Percentiles rank a stretch among this genome's conserved stretches.
Evolutionary conservation across 805 yeast genomes (phyloP).

Genomic region (Wickerhamiella brachini): DNA sequence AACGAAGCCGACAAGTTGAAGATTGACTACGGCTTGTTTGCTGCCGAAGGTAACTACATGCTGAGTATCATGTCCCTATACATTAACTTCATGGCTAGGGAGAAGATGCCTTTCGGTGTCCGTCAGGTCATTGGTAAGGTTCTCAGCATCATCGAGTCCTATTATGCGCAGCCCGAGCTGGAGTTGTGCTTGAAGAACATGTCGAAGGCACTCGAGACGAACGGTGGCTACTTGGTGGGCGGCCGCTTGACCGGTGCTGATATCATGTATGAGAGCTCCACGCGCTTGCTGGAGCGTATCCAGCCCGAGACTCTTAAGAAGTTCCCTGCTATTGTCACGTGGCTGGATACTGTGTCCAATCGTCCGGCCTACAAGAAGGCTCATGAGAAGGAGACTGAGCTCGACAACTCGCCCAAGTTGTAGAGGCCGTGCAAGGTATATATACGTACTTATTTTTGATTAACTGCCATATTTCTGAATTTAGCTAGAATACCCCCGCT

Average conservation of each 20-base stretch:
- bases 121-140: constrained; percentile 28
- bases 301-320: constrained; percentile 1
- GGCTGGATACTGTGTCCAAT: constrained; percentile 9
- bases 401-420: neutral
- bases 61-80: constrained; percentile 31
- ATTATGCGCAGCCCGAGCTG: constrained; percentile 38
- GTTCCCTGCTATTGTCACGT: constrained; percentile 12
- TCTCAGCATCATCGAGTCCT: constrained; percentile 33
- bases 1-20: constrained; percentile 29
- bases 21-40: constrained; percentile 40
- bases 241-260: constrained; percentile 49
- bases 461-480: too few species aligned
- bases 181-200: constrained; percentile 28
- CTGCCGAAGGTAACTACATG: constrained; percentile 50
- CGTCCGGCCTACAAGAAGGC: constrained; percentile 7
- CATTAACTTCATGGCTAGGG: constrained; percentile 24
- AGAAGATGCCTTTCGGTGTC: constrained; percentile 11
- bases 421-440: neutral
- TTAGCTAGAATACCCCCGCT: too few species aligned
- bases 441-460: too few species aligned
- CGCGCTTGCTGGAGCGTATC: constrained; percentile 1
- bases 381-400: constrained; percentile 6
- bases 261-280: constrained; percentile 27
- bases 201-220: constrained; percentile 30
- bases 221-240: constrained; percentile 46